Evolutionary conservation across 2,329 filamentous ascomycete genomes (phyloP), one percentile per base, ranked within the genome.

Genomic region (Ophiostoma ips): DNA sequence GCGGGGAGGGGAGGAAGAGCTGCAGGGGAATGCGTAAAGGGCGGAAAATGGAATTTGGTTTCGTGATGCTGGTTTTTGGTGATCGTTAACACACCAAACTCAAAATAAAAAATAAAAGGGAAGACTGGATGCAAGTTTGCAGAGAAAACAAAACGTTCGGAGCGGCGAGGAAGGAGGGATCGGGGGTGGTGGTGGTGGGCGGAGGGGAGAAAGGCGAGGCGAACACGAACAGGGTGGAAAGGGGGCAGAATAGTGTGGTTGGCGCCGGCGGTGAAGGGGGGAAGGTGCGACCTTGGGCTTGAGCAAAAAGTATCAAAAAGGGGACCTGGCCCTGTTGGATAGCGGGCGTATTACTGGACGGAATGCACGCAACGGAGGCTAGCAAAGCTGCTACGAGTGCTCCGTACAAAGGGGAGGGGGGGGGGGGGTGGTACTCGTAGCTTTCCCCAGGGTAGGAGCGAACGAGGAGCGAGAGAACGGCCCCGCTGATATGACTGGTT

Each of bases 241-340:
- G 49, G 50, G 52, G 53, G 53, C 50, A 54, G 51, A 55, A 55
- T 53, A 35, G 34, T 40, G 34, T 40, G 50, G 50, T 53, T 49
- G 53, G 53, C 53, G 51, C 51, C 50, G 53, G 50, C 51, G 46
- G 47, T 35, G n/a, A 19, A 31, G 46, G 49, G 35, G 37, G 45
- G 50, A 46, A 48, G 50, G 50, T 45, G 40, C 46, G 46, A 38
- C 46, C 40, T 3, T 12, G n/a, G 11, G 3, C 36, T 2, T 11
- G 24, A 28, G 24, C n/a, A 8, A 38, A 3, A 37, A 38, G 36
- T 19, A 38, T 19, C 16, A 37, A 37, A 37, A 37, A 18, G 36
- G 36, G 10, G 19, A 9, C 21, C 11, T 10, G n/a, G n/a, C 3
- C 12, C n/a, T 37, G 15, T 38, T 41, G 10, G 38, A 28, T 41